Base-by-base conservation (phyloP, 305 asterid species). In the Fraxinus velutina region DNA sequence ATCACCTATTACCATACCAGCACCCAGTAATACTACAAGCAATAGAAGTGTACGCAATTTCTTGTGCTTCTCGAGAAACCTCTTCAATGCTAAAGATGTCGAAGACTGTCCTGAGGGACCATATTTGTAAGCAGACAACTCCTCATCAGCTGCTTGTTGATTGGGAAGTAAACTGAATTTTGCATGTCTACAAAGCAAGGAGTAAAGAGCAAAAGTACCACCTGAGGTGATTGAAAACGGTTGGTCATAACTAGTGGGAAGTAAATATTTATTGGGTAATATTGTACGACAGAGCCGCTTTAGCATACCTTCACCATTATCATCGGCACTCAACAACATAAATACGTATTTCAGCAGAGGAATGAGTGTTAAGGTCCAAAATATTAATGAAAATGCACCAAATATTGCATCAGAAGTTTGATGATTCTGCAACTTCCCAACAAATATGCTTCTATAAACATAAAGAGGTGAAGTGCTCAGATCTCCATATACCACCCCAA, bases 111-210 rank as follows among this genome's bases (percentile, higher is more conserved):
- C 88, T 2, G 80, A 73, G 75, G 90, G 89, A n/a, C 97, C 97
- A 86, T 92, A 92, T 88, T 90, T 96, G 88, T 93, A 96, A 75
- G 99, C 79, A 30, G 94, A 89, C 72, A 96, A 90, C 85, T 96
- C 99, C 89, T 94, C 99, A 74, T 96, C 99, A 77, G 98, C 99
- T 37, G 98, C 98, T 89, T 96, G 99, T 84, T 96, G 99, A 90
- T 94, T 96, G 74, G 98, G 97, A 88, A 96, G 99, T 86, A 96
- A 91, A 84, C 98, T 89, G 82, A 96, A 89, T 79, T 96, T 96
- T 79, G 98, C 97, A 89, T 96, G 95, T 85, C 99, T 90, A 80
- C 98, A 96, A 47, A 96, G 96, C 86, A 96, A 91, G 71, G 98
- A 92, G 88, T 95, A 95, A 64, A 95, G 97, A 83, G 99, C 99